Conservation (phyloP, 768 basidiomycete species). For the Paxillus rubicundulus region DNA sequence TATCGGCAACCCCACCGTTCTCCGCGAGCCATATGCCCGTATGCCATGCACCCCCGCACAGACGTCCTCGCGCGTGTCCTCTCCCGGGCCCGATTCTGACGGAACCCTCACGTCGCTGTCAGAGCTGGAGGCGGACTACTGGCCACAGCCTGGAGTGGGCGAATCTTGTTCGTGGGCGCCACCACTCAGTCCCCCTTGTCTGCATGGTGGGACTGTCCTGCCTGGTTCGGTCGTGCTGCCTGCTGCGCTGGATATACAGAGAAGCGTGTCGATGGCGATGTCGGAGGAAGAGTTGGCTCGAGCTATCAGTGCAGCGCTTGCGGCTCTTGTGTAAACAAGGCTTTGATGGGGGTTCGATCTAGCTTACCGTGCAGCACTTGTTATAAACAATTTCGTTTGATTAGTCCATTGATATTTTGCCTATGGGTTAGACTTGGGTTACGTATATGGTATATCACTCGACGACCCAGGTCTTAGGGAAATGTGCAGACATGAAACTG, state of each 20-base stretch:
- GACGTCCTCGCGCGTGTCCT: constrained; percentile 6
- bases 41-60: constrained; percentile 14
- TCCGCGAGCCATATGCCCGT: constrained; percentile 19
- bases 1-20: constrained; percentile 13
- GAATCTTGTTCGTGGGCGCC: constrained; percentile 30
- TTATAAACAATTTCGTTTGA: too few relatives aligned
- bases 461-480: too few relatives aligned
- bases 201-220: too few relatives aligned
- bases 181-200: background rate
- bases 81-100: constrained; percentile 13
- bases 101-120: constrained; percentile 10
- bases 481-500: too few relatives aligned
- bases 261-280: constrained; percentile 6
- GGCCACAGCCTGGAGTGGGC: constrained; percentile 34
- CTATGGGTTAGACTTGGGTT: too few relatives aligned
- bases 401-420: background rate
- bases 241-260: background rate
- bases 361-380: too few relatives aligned
- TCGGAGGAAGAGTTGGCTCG: constrained; percentile 20
- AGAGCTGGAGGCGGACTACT: constrained; percentile 11
- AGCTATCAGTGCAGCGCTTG: constrained; percentile 24
- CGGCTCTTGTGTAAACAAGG: constrained; percentile 5
- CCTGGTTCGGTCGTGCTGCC: background rate
- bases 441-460: too few relatives aligned
- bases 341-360: too few relatives aligned